phyloP scores from a whole-genome alignment of 495 filamentous ascomycete genomes.

The Bryoglossum gracile region DNA sequence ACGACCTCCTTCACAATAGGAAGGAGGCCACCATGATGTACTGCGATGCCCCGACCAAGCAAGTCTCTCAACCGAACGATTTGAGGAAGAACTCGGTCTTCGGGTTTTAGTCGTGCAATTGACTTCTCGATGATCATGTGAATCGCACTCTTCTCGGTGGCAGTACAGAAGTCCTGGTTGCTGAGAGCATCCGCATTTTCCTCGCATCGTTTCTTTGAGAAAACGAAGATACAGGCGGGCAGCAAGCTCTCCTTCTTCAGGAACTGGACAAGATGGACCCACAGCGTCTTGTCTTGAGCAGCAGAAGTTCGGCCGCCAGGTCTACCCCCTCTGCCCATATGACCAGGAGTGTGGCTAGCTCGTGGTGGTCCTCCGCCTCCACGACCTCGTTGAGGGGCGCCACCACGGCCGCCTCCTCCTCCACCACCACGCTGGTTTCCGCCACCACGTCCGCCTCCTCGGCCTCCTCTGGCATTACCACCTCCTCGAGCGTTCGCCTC shows the following conservation, averaged over 20 bases:
- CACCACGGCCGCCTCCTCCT: conserved; percentile 52
- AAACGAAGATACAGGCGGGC: conserved; percentile 94
- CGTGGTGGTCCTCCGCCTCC: conserved; percentile 53
- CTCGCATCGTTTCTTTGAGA: conserved; percentile 95
- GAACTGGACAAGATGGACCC: conserved; percentile 91
- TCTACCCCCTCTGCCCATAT: conserved; percentile 81
- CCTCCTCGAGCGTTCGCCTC: conserved; percentile 40
- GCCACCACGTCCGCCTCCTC: conserved; percentile 39
- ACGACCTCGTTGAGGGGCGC: conserved; percentile 45
- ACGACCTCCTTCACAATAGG: conserved; percentile 98
- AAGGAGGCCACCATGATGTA: conserved; percentile 90
- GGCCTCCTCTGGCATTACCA: conserved; percentile 28
- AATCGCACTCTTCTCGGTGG: conserved; percentile 86
- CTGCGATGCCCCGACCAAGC: conserved; percentile 81
- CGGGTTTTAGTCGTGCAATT: conserved; percentile 82
- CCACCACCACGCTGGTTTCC: conserved; percentile 51
- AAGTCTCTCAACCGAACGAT: conserved; percentile 82
- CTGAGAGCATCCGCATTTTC: conserved; percentile 93
- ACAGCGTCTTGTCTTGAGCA: conserved; percentile 92
- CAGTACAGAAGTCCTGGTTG: conserved; percentile 89
- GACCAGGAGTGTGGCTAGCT: conserved; percentile 56
- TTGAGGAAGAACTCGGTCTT: conserved; percentile 83
- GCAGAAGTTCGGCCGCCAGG: conserved; percentile 73
- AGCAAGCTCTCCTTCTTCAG: conserved; percentile 79
- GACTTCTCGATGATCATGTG: conserved; percentile 98